These are phyloP conservation scores for Chlamydomonas sphaeroides DNA, from an alignment of 139 green algal genomes.

Conservation along the genomic window DNA sequence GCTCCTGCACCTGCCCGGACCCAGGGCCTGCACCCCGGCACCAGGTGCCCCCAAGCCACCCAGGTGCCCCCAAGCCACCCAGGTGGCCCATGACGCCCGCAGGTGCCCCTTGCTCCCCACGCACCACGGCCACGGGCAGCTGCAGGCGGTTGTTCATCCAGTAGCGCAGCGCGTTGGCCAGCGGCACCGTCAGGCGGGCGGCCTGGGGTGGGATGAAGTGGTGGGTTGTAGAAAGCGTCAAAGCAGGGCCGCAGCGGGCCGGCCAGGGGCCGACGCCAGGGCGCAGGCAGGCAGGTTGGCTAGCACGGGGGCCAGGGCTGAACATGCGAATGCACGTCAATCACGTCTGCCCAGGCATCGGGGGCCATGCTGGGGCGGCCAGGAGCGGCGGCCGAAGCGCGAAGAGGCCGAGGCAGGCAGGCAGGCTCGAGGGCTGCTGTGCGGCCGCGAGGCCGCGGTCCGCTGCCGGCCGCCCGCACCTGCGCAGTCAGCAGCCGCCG, in stretches of 20 bases:
- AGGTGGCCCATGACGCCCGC: too few species aligned
- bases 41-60: too few species aligned
- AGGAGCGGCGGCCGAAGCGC: too few species aligned
- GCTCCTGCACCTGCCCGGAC: too few species aligned
- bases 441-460: background rate
- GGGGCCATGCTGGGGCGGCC: too few species aligned
- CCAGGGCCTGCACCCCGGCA: too few species aligned
- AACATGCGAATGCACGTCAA: too few species aligned
- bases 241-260: too few species aligned
- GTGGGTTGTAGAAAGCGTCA: background rate
- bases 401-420: background rate
- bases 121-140: conserved; percentile 34
- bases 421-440: background rate
- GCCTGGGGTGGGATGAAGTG: conserved; percentile 8
- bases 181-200: conserved; percentile 9
- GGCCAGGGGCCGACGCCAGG: background rate
- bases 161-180: conserved; percentile 11
- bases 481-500: conserved; percentile 17
- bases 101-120: too few species aligned
- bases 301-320: too few species aligned
- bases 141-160: conserved; percentile 38
- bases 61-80: too few species aligned
- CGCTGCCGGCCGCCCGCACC: background rate
- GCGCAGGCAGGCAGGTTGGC: background rate
- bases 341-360: too few species aligned